Evolutionary conservation across 108 stramenopile species (phyloP), one percentile per base, ranked within the genome.

Genomic region (Fistulifera pelliculosa): DNA sequence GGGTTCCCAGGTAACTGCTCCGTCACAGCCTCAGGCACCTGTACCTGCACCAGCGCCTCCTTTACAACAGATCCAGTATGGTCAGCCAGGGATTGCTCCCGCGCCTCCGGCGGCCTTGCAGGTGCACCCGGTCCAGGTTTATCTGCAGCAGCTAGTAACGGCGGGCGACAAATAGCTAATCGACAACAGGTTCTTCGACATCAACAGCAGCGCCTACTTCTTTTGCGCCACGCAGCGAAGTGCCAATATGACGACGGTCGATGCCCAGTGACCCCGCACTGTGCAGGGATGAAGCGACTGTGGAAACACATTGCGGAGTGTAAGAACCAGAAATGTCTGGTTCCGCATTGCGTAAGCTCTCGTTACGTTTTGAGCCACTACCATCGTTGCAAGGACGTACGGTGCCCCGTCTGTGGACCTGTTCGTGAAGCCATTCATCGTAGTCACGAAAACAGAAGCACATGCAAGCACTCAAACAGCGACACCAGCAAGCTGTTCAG

Each of bases 261-360:
- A 49, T 99, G 98, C 65, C 94, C 90, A 7, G 95, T 96, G 13
- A 97, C 96, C 19, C 98, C 95, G 23, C 96, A 98, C 69, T 98
- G 96, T 73, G 87, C 82, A 7, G 92, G 86, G n/a, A 98, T 98
- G 96, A 99, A 99, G 73, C 75, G 86, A 10, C 64, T 98, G 26
- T 98, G 98, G 96, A 97, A 97, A 61, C 96, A 98, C 58, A 97
- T 98, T 66, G 96, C 96, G 26, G 94, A 93, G 62, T 99, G 98
- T 65, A 97, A 96, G 60, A 90, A 96, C 62, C 96, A 96, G 65
- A 90, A 91, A 61, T 99, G 98, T 66, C 57, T 90, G 48, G 87
- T 94, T 11, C 94, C 96, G 0, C 98, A 96, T 61, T 99, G 98
- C 74, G 96, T 98, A 22, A 94, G 92, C 44, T 96, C 95, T 24